phyloP scores from a whole-genome alignment of 1,284 basidiomycete species.

The Phaffia rhodozyma region DNA sequence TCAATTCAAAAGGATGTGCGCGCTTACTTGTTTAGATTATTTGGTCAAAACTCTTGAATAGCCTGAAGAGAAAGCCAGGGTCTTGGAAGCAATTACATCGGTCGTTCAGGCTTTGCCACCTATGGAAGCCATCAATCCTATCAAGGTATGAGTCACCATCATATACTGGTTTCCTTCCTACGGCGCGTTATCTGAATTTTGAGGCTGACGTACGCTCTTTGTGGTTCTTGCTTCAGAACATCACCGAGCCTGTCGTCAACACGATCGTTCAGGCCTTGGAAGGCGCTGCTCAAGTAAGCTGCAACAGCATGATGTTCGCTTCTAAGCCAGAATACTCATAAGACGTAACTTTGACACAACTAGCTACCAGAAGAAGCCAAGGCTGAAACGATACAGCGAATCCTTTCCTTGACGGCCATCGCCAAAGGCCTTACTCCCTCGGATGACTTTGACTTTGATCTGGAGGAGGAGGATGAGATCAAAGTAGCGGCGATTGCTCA shows the following conservation, averaged over 20 bases:
- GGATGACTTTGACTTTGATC: slow-evolving; percentile 53
- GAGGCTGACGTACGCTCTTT: neutral
- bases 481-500: slow-evolving; percentile 26
- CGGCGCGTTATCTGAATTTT: slow-evolving; percentile 10
- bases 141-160: slow-evolving; percentile 44
- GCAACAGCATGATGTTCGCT: neutral
- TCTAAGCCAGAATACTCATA: neutral
- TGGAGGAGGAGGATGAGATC: slow-evolving; percentile 35
- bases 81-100: slow-evolving; percentile 76
- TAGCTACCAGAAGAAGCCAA: slow-evolving; percentile 60
- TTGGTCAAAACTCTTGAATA: slow-evolving; percentile 26
- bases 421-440: slow-evolving; percentile 69
- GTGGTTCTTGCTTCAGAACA: slow-evolving; percentile 41
- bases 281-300: slow-evolving; percentile 43
- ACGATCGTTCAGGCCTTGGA: slow-evolving; percentile 52
- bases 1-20: too few relatives aligned
- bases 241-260: slow-evolving; percentile 60
- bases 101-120: slow-evolving; percentile 77
- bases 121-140: slow-evolving; percentile 57
- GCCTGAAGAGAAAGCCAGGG: slow-evolving; percentile 78
- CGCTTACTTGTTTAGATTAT: neutral
- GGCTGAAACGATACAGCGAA: slow-evolving; percentile 48
- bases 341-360: slow-evolving; percentile 16
- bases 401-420: slow-evolving; percentile 66
- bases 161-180: neutral